Conservation (phyloP, 2,329 filamentous ascomycete genomes). For the Alternaria sp. region DNA sequence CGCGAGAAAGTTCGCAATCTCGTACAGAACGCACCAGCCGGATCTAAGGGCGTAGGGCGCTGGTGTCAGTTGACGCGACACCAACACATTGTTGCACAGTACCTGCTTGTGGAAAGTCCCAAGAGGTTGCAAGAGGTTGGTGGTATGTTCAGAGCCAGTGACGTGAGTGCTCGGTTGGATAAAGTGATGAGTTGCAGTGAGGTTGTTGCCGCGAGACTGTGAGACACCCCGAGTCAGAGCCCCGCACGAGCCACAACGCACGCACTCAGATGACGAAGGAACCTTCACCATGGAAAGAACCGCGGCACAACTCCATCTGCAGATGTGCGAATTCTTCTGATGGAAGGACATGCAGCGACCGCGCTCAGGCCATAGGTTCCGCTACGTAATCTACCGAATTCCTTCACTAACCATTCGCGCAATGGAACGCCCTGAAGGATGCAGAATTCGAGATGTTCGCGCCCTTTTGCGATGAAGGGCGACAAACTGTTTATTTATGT, state of each 20-base stretch:
- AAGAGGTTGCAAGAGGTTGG: not conserved
- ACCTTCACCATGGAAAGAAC: not conserved
- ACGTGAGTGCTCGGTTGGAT: not conserved
- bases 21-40: not conserved
- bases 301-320: not conserved
- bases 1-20: not conserved
- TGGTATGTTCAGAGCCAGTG: not conserved
- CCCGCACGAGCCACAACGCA: not conserved
- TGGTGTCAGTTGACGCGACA: not conserved
- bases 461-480: not conserved
- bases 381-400: not conserved
- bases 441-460: not conserved
- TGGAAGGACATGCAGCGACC: not conserved
- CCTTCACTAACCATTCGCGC: not conserved
- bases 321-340: not conserved
- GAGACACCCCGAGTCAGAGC: constrained; percentile 12
- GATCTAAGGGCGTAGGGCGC: not conserved
- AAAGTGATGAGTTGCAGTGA: constrained; percentile 4
- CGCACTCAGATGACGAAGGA: not conserved
- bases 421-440: not conserved
- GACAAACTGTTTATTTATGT: not conserved
- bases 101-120: not conserved
- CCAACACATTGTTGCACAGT: not conserved
- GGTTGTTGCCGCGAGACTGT: constrained; percentile 2
- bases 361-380: not conserved